A percentile compares a stretch with the other conserved stretches of the same genome.
Conservation (phyloP, 257 asterid genomes). For the Datura wrightii region DNA sequence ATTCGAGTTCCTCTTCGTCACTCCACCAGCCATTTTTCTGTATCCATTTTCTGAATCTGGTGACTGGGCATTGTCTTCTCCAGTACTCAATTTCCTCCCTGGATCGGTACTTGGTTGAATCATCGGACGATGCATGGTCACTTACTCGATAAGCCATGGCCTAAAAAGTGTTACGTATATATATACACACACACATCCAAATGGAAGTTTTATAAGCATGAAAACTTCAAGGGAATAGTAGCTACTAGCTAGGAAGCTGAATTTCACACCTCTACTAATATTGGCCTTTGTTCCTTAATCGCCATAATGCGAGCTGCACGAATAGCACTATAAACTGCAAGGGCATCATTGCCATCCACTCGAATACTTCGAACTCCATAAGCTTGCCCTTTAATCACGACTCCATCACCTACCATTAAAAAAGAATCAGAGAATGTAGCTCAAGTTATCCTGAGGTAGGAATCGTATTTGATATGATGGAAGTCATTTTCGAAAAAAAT, state of each 20-base stretch:
- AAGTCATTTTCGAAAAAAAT: neutral
- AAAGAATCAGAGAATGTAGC: neutral
- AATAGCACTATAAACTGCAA: conserved; percentile 71
- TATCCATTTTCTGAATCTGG: conserved; percentile 78
- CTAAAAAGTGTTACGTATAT: conserved; percentile 35
- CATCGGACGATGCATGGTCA: conserved; percentile 91
- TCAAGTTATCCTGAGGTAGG: neutral
- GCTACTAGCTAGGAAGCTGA: neutral
- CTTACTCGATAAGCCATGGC: conserved; percentile 84
- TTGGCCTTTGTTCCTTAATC: conserved; percentile 66
- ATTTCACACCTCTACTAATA: conserved; percentile 83
- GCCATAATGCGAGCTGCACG: conserved; percentile 80
- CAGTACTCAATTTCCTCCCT: conserved; percentile 69
- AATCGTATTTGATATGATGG: neutral
- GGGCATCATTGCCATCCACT: conserved; percentile 84
- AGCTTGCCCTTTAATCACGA: conserved; percentile 82
- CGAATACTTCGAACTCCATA: conserved; percentile 81
- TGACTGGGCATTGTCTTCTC: conserved; percentile 60
- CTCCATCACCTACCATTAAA: conserved; percentile 73
- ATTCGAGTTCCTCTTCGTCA: conserved; percentile 62
- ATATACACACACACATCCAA: neutral
- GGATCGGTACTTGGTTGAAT: conserved; percentile 84
- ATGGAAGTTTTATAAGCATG: neutral
- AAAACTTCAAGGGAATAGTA: neutral
- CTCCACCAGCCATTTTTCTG: conserved; percentile 80